These are phyloP conservation scores for Micractinium sp. DNA, from an alignment of 139 green algal species.

Conservation along the genomic window DNA sequence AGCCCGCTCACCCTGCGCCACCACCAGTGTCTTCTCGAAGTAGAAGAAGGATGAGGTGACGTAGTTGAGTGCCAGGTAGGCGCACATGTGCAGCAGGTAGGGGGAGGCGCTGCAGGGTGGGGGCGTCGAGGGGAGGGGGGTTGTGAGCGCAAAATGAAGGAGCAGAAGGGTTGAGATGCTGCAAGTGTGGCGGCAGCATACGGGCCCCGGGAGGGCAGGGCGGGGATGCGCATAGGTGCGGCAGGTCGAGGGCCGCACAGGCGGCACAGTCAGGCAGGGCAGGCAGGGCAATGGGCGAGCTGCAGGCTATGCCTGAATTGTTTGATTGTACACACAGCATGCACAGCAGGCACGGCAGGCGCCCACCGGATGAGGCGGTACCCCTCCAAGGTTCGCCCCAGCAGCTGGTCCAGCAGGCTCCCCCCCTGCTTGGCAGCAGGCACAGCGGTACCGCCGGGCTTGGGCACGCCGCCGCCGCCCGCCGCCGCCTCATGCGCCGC, in stretches of 20 bases:
- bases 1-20: constrained; percentile 33
- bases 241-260: background rate
- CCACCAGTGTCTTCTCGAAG: constrained; percentile 76
- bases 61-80: constrained; percentile 71
- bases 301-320: background rate
- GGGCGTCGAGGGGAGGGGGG: too few relatives aligned
- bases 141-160: background rate
- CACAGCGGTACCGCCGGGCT: background rate
- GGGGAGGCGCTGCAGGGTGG: constrained; percentile 34
- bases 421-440: background rate
- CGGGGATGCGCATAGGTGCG: too few relatives aligned
- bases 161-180: background rate
- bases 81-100: constrained; percentile 74
- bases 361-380: constrained; percentile 54
- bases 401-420: constrained; percentile 9
- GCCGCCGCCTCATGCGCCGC: background rate
- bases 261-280: too few relatives aligned
- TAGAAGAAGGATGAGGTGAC: constrained; percentile 74
- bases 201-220: background rate
- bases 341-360: background rate
- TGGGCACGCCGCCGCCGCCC: background rate
- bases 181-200: background rate
- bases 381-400: constrained; percentile 45
- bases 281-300: background rate
- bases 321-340: background rate